Base-by-base conservation (phyloP, 805 yeast genomes). In the Aciculoconidium aculeatum region DNA sequence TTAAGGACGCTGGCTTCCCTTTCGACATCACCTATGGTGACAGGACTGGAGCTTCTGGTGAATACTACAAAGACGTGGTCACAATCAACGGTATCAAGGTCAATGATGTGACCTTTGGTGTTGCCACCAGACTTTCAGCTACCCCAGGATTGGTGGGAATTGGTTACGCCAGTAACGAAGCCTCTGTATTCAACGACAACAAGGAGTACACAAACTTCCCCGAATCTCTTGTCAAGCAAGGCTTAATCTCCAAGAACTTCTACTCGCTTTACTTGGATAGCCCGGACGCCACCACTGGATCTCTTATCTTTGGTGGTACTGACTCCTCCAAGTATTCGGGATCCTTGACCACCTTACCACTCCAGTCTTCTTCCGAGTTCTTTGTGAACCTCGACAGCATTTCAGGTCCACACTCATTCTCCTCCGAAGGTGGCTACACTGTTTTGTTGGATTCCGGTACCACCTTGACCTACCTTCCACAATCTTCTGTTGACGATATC, bases 241-340 rank as follows among this genome's bases (percentile, higher is more conserved):
- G 31, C 8, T 6, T 29, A 8, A 34, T 34, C 15, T 17, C 23
- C 4, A 34, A 35, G 27, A 36, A 32, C 11, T 31, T 25, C 11
- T 40, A 36, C 22, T 36, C 44, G 4, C 23, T 42, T 15, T 42
- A 22, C 28, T 31, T 40, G 30, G 31, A 39, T 11, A 17, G 29
- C 14, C 30, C 31, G 4, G 19, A 21, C 3, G 34, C 34, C 4
- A 17, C n/a, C 7, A n/a, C 27, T 9, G 44, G 47, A 4, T 27
- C 43, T 4, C 20, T 42, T 7, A 27, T 40, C 19, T 42, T 42
- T 23, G 46, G 46, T 5, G 46, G 46, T 7, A 36, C 31, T 15
- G 44, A 42, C 29, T 20, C 32, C 4, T 32, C 28, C 22, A 42
- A 42, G 32, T 40, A 40, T 31, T 14, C 26, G 10, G 34, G 34